Percentiles rank a stretch among this genome's conserved stretches.
Conservation (phyloP, 257 asterid species). For the Fraxinus pennsylvanica region DNA sequence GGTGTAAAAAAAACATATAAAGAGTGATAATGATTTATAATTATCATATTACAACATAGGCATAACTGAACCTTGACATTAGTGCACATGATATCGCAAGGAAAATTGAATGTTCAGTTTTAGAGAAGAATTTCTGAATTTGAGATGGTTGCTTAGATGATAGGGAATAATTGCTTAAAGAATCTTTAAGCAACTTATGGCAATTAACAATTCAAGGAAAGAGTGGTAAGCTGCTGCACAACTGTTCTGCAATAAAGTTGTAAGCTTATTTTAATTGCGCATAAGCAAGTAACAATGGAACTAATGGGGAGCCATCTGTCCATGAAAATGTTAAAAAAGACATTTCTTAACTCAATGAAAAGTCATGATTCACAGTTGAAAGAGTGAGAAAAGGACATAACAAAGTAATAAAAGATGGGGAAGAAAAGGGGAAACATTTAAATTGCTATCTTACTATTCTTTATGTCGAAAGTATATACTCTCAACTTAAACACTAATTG, state of each 20-base stretch:
- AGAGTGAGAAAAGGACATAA: background rate
- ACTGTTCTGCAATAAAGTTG: no score
- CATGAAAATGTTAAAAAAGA: background rate
- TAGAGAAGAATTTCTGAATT: background rate
- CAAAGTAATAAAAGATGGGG: no score
- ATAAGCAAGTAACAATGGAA: background rate
- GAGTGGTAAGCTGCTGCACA: background rate
- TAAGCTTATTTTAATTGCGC: no score
- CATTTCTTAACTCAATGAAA: slow-evolving; percentile 8
- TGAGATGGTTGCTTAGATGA: background rate
- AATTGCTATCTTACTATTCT: slow-evolving; percentile 1
- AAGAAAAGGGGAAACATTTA: background rate
- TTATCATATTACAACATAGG: no score
- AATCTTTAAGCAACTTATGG: background rate
- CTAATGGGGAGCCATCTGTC: background rate
- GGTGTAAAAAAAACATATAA: no score
- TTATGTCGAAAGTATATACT: no score
- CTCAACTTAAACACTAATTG: background rate
- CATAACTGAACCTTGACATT: no score
- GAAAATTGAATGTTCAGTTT: background rate
- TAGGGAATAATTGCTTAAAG: background rate
- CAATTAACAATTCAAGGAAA: background rate
- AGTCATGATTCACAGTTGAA: background rate
- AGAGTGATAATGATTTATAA: no score
- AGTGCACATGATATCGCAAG: no score